phyloP scores from a whole-genome alignment of 257 asterid species.

The Rubia yunnanensis region DNA sequence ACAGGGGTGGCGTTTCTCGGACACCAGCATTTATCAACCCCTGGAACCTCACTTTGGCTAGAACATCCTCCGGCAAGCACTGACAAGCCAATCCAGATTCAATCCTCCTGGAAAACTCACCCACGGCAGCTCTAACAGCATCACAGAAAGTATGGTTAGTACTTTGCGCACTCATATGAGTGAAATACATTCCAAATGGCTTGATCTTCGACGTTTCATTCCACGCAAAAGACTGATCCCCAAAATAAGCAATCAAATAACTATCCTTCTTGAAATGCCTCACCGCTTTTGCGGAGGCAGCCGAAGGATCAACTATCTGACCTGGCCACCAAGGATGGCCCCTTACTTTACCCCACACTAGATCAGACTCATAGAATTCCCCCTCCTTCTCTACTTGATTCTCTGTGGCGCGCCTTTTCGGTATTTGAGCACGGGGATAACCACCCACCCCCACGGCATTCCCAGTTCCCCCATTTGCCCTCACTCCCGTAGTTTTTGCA shows the following conservation, averaged over 20 bases:
- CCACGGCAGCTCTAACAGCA: constrained; percentile 50
- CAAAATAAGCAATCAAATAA: constrained; percentile 66
- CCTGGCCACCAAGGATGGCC: constrained; percentile 99
- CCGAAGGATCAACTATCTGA: constrained; percentile 52
- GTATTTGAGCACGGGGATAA: constrained; percentile 15
- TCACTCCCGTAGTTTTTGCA: constrained; percentile 9
- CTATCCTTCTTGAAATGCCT: constrained; percentile 33
- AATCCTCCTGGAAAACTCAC: constrained; percentile 52
- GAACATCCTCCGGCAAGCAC: constrained; percentile 44
- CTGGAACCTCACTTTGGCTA: constrained; percentile 30
- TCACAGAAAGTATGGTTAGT: constrained; percentile 25
- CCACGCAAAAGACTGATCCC: constrained; percentile 83
- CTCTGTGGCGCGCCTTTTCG: constrained; percentile 24
- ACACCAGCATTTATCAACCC: constrained; percentile 42
- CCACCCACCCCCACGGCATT: constrained; percentile 17
- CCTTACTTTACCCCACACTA: constrained; percentile 90
- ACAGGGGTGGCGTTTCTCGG: constrained; percentile 23
- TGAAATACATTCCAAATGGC: constrained; percentile 48
- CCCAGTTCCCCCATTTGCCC: constrained; percentile 18
- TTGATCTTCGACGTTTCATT: constrained; percentile 45
- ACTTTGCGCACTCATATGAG: constrained; percentile 58
- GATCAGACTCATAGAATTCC: constrained; percentile 40
- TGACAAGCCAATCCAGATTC: constrained; percentile 63
- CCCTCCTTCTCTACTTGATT: constrained; percentile 40
- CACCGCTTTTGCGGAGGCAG: constrained; percentile 50